Percentiles rank a stretch among this genome's conserved stretches.
phyloP scores from a whole-genome alignment of 495 filamentous ascomycete genomes.

The Friedmanniomyces simplex region DNA sequence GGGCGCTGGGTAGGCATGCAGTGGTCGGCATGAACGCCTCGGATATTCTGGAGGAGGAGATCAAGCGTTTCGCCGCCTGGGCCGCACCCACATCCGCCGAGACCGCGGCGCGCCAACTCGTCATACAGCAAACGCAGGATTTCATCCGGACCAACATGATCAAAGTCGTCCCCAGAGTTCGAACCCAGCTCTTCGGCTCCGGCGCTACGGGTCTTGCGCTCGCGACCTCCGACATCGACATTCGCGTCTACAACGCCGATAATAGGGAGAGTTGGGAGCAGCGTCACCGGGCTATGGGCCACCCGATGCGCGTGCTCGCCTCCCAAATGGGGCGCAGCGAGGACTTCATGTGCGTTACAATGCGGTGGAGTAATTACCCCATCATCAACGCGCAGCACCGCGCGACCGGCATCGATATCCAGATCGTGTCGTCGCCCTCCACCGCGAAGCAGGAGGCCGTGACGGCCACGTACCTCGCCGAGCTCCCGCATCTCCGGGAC shows the following conservation, averaged over 20 bases:
- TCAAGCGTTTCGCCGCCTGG: constrained; percentile 5
- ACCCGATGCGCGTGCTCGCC: background rate
- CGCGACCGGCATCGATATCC: constrained; percentile 39
- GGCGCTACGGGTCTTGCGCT: constrained; percentile 42
- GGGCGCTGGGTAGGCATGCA: background rate
- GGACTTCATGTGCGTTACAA: background rate
- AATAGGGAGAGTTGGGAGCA: background rate
- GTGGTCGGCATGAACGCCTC: background rate
- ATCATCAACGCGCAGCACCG: constrained; percentile 32
- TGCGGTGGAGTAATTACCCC: constrained; percentile 19
- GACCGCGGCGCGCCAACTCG: constrained; percentile 4
- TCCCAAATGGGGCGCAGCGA: background rate
- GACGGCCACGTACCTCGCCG: constrained; percentile 37
- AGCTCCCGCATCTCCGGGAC: constrained; percentile 40
- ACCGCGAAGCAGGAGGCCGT: constrained; percentile 31
- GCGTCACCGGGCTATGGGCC: background rate
- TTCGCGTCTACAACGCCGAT: constrained; percentile 28
- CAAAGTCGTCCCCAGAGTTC: background rate
- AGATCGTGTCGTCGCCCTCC: constrained; percentile 35
- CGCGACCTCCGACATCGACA: constrained; percentile 44
- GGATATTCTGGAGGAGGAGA: constrained; percentile 7
- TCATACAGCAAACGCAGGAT: background rate
- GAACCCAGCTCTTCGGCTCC: constrained; percentile 41
- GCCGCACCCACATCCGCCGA: constrained; percentile 3
- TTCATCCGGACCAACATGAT: background rate